Percentiles rank a stretch among this genome's conserved stretches.
Evolutionary conservation across 2,329 filamentous ascomycete species (phyloP).

Genomic region (Fusarium buharicum): DNA sequence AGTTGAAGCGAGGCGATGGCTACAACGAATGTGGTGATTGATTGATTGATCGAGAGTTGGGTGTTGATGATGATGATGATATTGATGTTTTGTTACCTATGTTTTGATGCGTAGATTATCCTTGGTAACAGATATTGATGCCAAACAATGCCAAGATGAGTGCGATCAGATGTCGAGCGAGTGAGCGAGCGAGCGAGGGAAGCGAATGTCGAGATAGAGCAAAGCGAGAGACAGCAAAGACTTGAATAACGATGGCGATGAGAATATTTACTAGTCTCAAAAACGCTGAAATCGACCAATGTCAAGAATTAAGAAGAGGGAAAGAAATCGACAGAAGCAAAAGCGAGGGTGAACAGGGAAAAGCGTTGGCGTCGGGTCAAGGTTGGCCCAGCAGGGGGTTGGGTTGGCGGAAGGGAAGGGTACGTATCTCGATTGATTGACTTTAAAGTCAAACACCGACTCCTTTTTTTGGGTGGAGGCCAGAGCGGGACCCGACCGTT

Average conservation of each 20-base stretch:
- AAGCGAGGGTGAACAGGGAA: slow-evolving; percentile 30
- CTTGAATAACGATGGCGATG: not conserved
- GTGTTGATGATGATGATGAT: slow-evolving; percentile 15
- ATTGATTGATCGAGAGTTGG: not conserved
- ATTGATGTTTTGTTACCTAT: slow-evolving; percentile 4
- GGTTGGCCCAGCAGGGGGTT: slow-evolving; percentile 39
- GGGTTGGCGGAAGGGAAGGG: not conserved
- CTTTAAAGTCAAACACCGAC: slow-evolving; percentile 20
- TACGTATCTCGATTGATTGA: slow-evolving; percentile 30
- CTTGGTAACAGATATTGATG: slow-evolving; percentile 4
- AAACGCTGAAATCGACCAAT: slow-evolving; percentile 20
- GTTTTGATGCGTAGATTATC: slow-evolving; percentile 7
- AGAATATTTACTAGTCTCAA: slow-evolving; percentile 17
- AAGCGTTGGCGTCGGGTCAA: slow-evolving; percentile 36
- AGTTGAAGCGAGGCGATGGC: not conserved
- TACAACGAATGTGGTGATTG: not conserved
- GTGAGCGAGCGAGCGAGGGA: slow-evolving; percentile 16
- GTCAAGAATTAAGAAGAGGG: slow-evolving; percentile 16
- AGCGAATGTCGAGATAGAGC: slow-evolving; percentile 33
- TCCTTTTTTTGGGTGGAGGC: slow-evolving; percentile 25
- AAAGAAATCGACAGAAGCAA: slow-evolving; percentile 26
- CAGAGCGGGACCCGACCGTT: slow-evolving; percentile 14
- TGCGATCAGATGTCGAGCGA: slow-evolving; percentile 11
- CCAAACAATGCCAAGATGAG: slow-evolving; percentile 17
- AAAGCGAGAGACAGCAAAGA: slow-evolving; percentile 32